Conservation (phyloP, 495 filamentous ascomycete species). For the Xanthoparmelia taractica region DNA sequence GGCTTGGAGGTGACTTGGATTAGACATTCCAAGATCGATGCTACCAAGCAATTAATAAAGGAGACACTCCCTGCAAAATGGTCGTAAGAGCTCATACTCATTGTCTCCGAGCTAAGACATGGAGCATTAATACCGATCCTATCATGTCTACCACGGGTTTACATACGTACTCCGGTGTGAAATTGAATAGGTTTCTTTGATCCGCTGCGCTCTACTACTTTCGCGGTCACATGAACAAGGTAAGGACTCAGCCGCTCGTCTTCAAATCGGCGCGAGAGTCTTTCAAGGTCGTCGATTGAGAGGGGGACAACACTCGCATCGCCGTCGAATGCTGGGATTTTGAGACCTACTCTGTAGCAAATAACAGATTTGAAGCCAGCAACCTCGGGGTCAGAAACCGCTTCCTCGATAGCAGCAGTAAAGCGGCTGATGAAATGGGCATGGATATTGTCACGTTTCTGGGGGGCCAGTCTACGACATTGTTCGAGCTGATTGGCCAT, state of each 20-base stretch:
- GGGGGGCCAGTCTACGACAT: slow-evolving; percentile 17
- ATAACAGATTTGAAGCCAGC: slow-evolving; percentile 81
- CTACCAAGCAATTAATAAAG: not conserved
- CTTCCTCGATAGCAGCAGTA: slow-evolving; percentile 40
- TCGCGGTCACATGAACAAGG: slow-evolving; percentile 51
- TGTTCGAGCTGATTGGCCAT: slow-evolving; percentile 41
- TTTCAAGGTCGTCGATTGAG: slow-evolving; percentile 28
- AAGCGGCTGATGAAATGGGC: slow-evolving; percentile 41
- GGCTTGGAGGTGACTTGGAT: slow-evolving; percentile 68
- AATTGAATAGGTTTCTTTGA: slow-evolving; percentile 69
- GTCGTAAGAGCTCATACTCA: slow-evolving; percentile 33
- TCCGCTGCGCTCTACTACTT: slow-evolving; percentile 39
- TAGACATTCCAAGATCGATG: slow-evolving; percentile 59
- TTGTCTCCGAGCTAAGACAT: slow-evolving; percentile 57
- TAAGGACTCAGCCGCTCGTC: slow-evolving; percentile 57
- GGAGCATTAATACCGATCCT: not conserved
- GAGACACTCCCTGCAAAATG: not conserved
- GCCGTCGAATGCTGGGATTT: slow-evolving; percentile 35
- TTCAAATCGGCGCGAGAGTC: slow-evolving; percentile 41
- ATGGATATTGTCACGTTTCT: slow-evolving; percentile 24
- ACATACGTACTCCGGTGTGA: slow-evolving; percentile 53
- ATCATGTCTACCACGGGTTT: not conserved
- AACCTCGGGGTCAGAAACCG: slow-evolving; percentile 57
- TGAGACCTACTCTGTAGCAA: slow-evolving; percentile 75
- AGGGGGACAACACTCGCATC: slow-evolving; percentile 26